Evolutionary conservation across 441 rosid species (phyloP).

Genomic region (Cnidoscolus chayamansa): DNA sequence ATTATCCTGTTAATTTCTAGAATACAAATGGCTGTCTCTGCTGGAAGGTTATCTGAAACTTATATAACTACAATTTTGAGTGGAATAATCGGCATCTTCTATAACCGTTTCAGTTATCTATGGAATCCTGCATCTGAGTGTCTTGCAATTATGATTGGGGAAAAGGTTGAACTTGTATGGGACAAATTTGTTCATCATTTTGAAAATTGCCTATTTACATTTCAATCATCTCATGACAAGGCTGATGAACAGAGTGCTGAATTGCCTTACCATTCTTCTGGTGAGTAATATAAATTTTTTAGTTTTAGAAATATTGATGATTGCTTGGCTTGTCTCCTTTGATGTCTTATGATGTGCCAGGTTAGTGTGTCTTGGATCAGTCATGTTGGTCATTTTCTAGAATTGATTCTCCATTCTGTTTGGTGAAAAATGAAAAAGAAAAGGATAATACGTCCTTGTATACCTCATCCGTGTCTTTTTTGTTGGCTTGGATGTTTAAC

Average conservation of each 20-base stretch:
- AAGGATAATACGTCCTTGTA: neutral
- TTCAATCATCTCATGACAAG: conserved; percentile 38
- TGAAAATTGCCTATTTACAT: conserved; percentile 42
- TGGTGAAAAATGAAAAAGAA: neutral
- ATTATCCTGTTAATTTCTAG: conserved; percentile 50
- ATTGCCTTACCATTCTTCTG: conserved; percentile 37
- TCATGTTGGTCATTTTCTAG: neutral
- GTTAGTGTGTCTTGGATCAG: neutral
- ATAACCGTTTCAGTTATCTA: conserved; percentile 59
- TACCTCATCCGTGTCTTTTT: neutral
- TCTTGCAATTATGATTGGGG: conserved; percentile 60
- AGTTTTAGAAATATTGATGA: neutral
- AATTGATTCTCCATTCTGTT: conserved; percentile 1
- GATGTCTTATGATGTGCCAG: conserved; percentile 5
- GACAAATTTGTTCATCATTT: conserved; percentile 55
- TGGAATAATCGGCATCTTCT: conserved; percentile 73
- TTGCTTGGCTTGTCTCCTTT: conserved; percentile 6
- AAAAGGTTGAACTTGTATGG: conserved; percentile 58
- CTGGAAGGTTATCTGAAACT: conserved; percentile 62
- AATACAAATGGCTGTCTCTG: conserved; percentile 59
- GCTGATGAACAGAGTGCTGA: conserved; percentile 32
- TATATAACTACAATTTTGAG: conserved; percentile 61
- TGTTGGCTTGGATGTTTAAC: conserved; percentile 13
- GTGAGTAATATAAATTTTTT: conserved; percentile 37
- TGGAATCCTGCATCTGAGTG: conserved; percentile 79